phyloP scores from a whole-genome alignment of 2,329 filamentous ascomycete species.

The Sarocladium oryzae region DNA sequence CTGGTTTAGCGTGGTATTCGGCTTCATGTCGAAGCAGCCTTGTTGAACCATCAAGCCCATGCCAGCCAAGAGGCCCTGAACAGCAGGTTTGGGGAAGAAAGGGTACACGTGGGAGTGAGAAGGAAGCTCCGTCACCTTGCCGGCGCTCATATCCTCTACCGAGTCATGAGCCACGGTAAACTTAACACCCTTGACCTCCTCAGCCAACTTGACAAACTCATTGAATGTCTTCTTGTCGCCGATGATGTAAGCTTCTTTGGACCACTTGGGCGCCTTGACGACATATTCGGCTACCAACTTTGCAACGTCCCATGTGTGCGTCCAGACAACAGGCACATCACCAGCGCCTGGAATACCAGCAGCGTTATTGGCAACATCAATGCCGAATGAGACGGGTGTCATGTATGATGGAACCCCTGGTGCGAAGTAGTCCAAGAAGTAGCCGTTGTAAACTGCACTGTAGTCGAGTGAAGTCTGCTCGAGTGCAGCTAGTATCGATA shows the following conservation, averaged over 20 bases:
- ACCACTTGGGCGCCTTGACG: conserved; percentile 37
- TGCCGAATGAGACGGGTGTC: conserved; percentile 29
- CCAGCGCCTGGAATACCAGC: conserved; percentile 45
- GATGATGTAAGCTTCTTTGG: conserved; percentile 23
- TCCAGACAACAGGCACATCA: conserved; percentile 36
- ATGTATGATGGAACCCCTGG: conserved; percentile 30
- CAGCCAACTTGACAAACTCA: conserved; percentile 35
- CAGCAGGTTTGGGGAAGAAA: conserved; percentile 19
- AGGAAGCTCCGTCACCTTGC: conserved; percentile 28
- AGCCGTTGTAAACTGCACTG: conserved; percentile 25
- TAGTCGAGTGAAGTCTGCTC: conserved; percentile 6
- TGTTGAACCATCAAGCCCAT: conserved; percentile 12
- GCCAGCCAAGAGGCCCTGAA: conserved; percentile 15
- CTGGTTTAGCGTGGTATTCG: conserved; percentile 17
- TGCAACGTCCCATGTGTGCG: conserved; percentile 42
- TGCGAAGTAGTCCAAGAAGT: conserved; percentile 40
- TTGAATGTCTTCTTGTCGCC: conserved; percentile 38
- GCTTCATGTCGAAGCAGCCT: conserved; percentile 17
- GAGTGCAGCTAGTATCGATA: neutral
- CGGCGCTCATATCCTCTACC: conserved; percentile 26
- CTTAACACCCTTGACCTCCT: conserved; percentile 32
- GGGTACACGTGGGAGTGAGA: conserved; percentile 17
- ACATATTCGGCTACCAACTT: conserved; percentile 36
- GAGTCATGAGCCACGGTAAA: conserved; percentile 32
- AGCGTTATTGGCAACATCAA: conserved; percentile 36